These are phyloP conservation scores for Dalbergia oliveri DNA, from an alignment of 306 rosid species.

Conservation along the genomic window DNA sequence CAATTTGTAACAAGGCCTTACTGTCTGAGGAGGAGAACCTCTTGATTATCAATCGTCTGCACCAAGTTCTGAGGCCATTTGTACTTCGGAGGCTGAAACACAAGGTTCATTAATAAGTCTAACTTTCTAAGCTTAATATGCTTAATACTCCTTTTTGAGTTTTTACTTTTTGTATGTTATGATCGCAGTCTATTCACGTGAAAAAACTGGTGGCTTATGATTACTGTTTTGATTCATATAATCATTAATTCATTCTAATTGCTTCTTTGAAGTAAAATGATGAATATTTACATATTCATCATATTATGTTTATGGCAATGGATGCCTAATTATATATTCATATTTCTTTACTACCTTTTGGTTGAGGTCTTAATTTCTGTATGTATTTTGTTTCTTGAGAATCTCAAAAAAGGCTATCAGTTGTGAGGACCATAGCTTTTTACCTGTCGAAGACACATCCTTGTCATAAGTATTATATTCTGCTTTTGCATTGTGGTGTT, in stretches of 20 bases:
- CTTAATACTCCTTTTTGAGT: constrained; percentile 13
- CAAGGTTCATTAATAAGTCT: constrained; percentile 68
- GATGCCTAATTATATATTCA: neutral
- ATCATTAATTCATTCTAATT: constrained; percentile 1
- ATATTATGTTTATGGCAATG: neutral
- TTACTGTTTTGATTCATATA: constrained; percentile 1
- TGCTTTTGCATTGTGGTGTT: constrained; percentile 1
- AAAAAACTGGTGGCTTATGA: neutral
- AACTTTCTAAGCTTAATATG: constrained; percentile 28
- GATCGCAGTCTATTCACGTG: neutral
- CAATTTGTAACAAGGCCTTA: constrained; percentile 70
- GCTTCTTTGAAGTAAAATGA: neutral
- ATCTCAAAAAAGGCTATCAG: neutral
- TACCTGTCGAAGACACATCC: neutral
- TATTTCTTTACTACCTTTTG: neutral
- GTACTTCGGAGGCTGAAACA: constrained; percentile 99
- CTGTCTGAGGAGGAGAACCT: constrained; percentile 99
- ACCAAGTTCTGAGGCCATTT: constrained; percentile 98
- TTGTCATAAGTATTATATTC: neutral
- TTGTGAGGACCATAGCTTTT: neutral
- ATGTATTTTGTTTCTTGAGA: neutral
- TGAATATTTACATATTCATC: neutral
- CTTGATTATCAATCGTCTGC: constrained; percentile 97
- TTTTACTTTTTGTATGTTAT: neutral
- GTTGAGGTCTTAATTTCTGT: neutral